Evolutionary conservation across 2,329 filamentous ascomycete genomes (phyloP).

Genomic region (Cordyceps militaris): DNA sequence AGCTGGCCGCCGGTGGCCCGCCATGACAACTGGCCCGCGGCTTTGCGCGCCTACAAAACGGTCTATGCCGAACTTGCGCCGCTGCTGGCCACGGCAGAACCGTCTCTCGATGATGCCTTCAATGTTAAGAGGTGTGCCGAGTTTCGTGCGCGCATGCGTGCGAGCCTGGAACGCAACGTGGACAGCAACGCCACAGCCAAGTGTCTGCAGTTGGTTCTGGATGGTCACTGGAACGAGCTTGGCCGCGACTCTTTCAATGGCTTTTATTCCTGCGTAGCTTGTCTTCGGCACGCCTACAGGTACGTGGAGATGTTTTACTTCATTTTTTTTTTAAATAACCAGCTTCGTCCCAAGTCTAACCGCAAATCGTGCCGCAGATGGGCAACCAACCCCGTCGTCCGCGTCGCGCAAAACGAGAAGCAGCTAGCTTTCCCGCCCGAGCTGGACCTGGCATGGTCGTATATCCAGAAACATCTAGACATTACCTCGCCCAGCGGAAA

Average conservation of each 20-base stretch:
- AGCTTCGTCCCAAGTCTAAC: too few species aligned
- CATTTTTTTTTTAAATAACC: not conserved
- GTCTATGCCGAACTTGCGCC: not conserved
- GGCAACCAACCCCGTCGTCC: slow-evolving; percentile 2
- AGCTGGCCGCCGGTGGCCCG: not conserved
- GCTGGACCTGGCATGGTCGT: slow-evolving; percentile 1
- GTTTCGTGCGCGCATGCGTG: not conserved
- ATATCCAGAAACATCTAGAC: not conserved
- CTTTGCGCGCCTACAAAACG: not conserved
- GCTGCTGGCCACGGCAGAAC: not conserved
- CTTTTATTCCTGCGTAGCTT: slow-evolving; percentile 2
- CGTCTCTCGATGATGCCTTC: not conserved
- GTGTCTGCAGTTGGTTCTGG: not conserved
- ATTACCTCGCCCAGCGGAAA: slow-evolving; percentile 3
- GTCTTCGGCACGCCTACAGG: not conserved
- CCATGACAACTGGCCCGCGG: not conserved
- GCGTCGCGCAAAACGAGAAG: slow-evolving; percentile 2
- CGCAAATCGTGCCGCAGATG: not conserved
- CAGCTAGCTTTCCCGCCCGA: not conserved
- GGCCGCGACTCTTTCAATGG: slow-evolving; percentile 6
- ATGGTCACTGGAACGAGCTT: not conserved
- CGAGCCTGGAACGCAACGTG: not conserved
- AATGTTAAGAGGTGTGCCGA: not conserved
- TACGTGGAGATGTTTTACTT: not conserved
- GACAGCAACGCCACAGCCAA: not conserved